phyloP scores from a whole-genome alignment of 164 flowering plant species.

The Pachysandra terminalis region DNA sequence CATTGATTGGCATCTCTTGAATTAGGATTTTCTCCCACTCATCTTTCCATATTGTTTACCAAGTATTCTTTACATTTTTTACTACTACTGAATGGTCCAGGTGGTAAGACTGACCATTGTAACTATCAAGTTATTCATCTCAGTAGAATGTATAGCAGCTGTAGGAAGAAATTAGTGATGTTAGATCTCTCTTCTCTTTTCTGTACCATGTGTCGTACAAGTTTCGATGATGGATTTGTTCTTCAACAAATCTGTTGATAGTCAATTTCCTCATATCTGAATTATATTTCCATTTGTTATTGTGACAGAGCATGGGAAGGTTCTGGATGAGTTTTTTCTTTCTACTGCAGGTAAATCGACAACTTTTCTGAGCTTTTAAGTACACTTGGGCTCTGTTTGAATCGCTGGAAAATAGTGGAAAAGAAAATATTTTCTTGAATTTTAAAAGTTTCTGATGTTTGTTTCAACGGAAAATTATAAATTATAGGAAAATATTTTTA shows the following conservation, averaged over 20 bases:
- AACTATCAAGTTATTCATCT: background rate
- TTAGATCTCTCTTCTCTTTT: background rate
- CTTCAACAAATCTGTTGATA: background rate
- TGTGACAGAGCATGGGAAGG: slow-evolving; percentile 84
- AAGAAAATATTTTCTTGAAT: too few relatives aligned
- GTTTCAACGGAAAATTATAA: too few relatives aligned
- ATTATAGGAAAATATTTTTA: too few relatives aligned
- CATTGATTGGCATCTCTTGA: too few relatives aligned
- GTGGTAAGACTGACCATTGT: too few relatives aligned
- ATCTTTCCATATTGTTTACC: too few relatives aligned
- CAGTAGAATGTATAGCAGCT: background rate
- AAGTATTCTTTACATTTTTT: too few relatives aligned
- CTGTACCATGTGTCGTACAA: background rate
- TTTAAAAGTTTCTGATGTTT: too few relatives aligned
- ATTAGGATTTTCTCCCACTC: too few relatives aligned
- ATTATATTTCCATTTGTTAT: slow-evolving; percentile 2
- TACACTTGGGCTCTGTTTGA: too few relatives aligned
- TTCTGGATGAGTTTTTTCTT: slow-evolving; percentile 86
- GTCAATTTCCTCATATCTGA: background rate
- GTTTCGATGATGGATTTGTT: background rate
- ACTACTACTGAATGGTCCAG: too few relatives aligned
- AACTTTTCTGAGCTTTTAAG: background rate
- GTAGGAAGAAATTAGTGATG: background rate
- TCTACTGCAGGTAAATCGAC: slow-evolving; percentile 75
- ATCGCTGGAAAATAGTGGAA: too few relatives aligned